A percentile compares a stretch with the other conserved stretches of the same genome.
Conservation (phyloP, 192 early-diverging fungal genomes). For the Neocallimastix lanati region DNA sequence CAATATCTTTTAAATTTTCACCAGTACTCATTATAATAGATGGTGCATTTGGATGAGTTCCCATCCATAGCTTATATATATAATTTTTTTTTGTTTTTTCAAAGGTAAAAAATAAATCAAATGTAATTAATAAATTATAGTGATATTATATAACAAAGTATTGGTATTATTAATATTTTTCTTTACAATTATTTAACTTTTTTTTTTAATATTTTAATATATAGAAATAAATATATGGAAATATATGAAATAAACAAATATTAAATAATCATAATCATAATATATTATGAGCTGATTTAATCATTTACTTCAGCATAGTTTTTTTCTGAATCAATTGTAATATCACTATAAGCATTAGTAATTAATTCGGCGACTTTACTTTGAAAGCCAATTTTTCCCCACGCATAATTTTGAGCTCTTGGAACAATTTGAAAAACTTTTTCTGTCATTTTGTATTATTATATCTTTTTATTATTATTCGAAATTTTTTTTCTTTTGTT, state of each 20-base stretch:
- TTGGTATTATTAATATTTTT: too few species aligned
- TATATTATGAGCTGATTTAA: background rate
- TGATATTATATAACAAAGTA: too few species aligned
- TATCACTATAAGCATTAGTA: constrained; percentile 23
- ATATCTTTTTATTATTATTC: too few species aligned
- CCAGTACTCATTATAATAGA: constrained; percentile 11
- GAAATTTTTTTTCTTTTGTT: too few species aligned
- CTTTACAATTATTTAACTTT: too few species aligned
- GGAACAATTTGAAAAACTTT: background rate
- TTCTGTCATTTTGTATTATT: background rate
- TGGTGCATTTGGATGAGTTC: constrained; percentile 86
- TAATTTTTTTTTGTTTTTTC: background rate
- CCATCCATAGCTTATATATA: constrained; percentile 74
- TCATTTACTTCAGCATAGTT: constrained; percentile 75
- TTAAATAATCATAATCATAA: background rate
- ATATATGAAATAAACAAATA: background rate
- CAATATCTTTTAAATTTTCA: constrained; percentile 31
- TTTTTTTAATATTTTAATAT: too few species aligned
- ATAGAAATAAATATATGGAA: background rate
- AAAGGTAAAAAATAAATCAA: background rate
- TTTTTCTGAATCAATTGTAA: constrained; percentile 30
- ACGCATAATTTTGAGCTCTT: constrained; percentile 72
- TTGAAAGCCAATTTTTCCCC: constrained; percentile 70
- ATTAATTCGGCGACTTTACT: constrained; percentile 81
- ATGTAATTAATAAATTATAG: too few species aligned